Conservation (phyloP, 2,329 filamentous ascomycete species). For the Graphilbum ipis-grandicollis region DNA sequence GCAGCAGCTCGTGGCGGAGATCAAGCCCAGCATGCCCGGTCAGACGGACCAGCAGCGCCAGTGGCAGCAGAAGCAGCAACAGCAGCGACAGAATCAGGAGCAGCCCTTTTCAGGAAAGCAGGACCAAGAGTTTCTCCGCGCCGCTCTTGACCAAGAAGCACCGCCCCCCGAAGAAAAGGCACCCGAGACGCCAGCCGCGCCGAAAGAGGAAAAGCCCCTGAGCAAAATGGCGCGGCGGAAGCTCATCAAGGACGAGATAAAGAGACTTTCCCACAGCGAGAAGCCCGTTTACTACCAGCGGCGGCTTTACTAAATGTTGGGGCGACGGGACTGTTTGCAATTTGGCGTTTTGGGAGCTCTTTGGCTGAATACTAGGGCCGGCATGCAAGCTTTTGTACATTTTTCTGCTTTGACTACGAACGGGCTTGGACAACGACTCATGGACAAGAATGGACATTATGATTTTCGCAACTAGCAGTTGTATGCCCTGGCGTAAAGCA, state of each 20-base stretch:
- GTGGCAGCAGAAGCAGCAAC: neutral
- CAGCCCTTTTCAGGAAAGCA: neutral
- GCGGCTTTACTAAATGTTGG: slow-evolving; percentile 27
- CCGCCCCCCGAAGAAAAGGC: too few species aligned
- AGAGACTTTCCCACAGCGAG: slow-evolving; percentile 6
- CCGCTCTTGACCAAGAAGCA: slow-evolving; percentile 3
- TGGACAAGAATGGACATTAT: too few species aligned
- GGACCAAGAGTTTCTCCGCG: slow-evolving; percentile 10
- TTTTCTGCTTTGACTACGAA: too few species aligned
- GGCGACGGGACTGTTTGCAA: too few species aligned
- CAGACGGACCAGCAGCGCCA: neutral
- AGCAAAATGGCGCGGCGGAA: slow-evolving; percentile 34
- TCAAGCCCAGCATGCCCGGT: neutral
- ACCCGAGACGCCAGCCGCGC: too few species aligned
- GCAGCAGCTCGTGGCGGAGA: neutral
- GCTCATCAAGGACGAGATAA: slow-evolving; percentile 20
- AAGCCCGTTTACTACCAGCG: slow-evolving; percentile 34
- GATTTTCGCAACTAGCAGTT: too few species aligned
- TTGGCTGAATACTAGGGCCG: too few species aligned
- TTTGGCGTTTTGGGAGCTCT: too few species aligned
- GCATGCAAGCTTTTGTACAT: too few species aligned
- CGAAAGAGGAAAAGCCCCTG: slow-evolving; percentile 24
- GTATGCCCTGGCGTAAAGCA: too few species aligned
- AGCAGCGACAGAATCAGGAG: neutral
- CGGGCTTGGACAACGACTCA: too few species aligned